phyloP scores from a whole-genome alignment of 2,329 filamentous ascomycete species.

The Proliferodiscus dingleyae region DNA sequence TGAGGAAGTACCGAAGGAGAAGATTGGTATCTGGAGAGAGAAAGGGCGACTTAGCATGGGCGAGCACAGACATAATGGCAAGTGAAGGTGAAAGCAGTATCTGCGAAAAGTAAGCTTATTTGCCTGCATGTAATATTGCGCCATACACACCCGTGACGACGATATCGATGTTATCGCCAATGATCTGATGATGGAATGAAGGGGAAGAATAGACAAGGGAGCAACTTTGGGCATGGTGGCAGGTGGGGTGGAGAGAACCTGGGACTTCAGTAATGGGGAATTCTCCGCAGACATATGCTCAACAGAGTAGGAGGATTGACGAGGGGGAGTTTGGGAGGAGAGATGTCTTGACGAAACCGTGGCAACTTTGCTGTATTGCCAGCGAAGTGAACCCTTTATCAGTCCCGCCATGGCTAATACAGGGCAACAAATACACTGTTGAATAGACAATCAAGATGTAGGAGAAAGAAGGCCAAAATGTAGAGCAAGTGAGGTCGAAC shows the following conservation, averaged over 20 bases:
- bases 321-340: slow-evolving; percentile 23
- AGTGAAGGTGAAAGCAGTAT: slow-evolving; percentile 67
- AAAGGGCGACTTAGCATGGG: slow-evolving; percentile 60
- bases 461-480: no score
- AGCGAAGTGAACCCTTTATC: slow-evolving; percentile 15
- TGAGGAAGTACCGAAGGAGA: slow-evolving; percentile 63
- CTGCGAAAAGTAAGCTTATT: slow-evolving; percentile 22
- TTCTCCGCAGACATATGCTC: slow-evolving; percentile 14
- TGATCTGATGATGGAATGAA: slow-evolving; percentile 63
- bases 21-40: slow-evolving; percentile 74
- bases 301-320: slow-evolving; percentile 19
- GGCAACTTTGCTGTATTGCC: slow-evolving; percentile 9
- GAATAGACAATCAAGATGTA: neutral
- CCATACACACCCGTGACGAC: slow-evolving; percentile 48
- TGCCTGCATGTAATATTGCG: neutral
- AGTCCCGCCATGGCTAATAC: slow-evolving; percentile 17
- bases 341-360: slow-evolving; percentile 11
- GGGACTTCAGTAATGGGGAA: slow-evolving; percentile 5
- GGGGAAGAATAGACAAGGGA: slow-evolving; percentile 61
- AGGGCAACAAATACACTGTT: neutral
- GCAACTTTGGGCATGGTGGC: slow-evolving; percentile 25
- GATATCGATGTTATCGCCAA: slow-evolving; percentile 66
- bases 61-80: slow-evolving; percentile 61
- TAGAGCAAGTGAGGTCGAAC: no score
- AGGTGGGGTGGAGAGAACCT: slow-evolving; percentile 8